Conservation (phyloP, 176 grass and related monocot genomes). For the Musa acuminata region DNA sequence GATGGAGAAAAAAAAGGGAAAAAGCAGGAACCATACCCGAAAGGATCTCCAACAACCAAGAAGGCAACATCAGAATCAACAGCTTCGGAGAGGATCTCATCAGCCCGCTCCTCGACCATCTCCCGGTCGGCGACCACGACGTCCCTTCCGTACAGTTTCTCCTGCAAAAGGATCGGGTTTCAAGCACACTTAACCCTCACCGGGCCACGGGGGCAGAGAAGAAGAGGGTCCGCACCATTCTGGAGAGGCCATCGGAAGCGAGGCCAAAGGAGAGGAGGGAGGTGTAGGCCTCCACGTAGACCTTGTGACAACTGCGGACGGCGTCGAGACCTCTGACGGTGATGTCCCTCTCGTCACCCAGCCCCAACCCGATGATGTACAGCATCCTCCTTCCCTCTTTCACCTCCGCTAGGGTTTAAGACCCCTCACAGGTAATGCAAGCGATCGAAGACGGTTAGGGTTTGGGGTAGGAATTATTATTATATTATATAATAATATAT, state of each 20-base stretch:
- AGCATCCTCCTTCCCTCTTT: constrained; percentile 31
- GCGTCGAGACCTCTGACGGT: constrained; percentile 75
- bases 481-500: too few species aligned
- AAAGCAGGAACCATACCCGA: constrained; percentile 41
- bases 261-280: constrained; percentile 83
- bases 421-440: too few species aligned
- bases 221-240: constrained; percentile 32
- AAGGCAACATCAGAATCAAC: constrained; percentile 46
- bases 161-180: constrained; percentile 28
- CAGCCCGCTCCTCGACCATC: constrained; percentile 86
- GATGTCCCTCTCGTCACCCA: constrained; percentile 88
- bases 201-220: constrained; percentile 17
- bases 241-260: constrained; percentile 56
- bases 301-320: constrained; percentile 51
- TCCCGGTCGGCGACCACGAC: constrained; percentile 72
- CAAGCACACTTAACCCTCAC: not conserved
- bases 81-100: constrained; percentile 50
- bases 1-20: not conserved
- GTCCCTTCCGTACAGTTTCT: constrained; percentile 81
- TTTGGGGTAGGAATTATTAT: too few species aligned
- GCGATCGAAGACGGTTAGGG: too few species aligned
- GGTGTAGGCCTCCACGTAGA: constrained; percentile 94
- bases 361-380: constrained; percentile 83
- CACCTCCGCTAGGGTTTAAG: too few species aligned
- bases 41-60: constrained; percentile 88